Evolutionary conservation across 768 basidiomycete genomes (phyloP).

Genomic region (Glaciozyma martinii): DNA sequence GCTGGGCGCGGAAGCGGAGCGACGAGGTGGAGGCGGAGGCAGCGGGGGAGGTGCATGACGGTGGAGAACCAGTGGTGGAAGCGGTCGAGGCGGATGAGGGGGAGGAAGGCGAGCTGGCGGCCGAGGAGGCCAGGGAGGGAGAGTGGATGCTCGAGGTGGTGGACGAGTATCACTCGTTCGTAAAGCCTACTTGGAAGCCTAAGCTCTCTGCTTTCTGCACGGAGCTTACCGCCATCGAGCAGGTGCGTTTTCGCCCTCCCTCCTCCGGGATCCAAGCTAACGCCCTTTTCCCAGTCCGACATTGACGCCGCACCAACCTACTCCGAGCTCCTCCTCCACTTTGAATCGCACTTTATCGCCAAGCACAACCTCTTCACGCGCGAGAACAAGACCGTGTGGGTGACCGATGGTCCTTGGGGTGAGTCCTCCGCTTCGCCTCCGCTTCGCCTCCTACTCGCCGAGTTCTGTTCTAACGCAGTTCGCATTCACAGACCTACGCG

Average conservation of each 20-base stretch:
- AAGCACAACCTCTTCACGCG: conserved; percentile 27
- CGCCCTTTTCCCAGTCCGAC: conserved; percentile 50
- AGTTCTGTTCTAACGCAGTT: background rate
- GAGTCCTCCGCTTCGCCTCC: background rate
- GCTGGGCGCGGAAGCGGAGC: conserved; percentile 48
- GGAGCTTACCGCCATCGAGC: conserved; percentile 79
- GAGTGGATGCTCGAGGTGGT: conserved; percentile 52
- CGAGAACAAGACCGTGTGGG: conserved; percentile 31
- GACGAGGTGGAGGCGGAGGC: background rate
- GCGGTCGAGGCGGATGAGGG: conserved; percentile 44
- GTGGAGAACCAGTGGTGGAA: no score
- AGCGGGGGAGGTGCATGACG: no score
- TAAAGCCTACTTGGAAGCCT: conserved; percentile 78
- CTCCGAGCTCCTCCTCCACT: conserved; percentile 53
- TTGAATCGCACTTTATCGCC: conserved; percentile 21
- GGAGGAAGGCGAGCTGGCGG: conserved; percentile 43
- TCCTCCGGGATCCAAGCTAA: background rate
- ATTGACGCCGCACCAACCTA: conserved; percentile 70
- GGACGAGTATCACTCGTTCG: conserved; percentile 79
- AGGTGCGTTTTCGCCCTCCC: conserved; percentile 50
- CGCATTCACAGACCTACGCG: conserved; percentile 22
- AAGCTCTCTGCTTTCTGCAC: conserved; percentile 74
- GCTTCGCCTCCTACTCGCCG: background rate
- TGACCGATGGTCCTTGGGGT: conserved; percentile 37
- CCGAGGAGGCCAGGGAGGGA: background rate